These are phyloP conservation scores for Phialophora macrospora DNA, from an alignment of 2,329 filamentous ascomycete species.

Conservation along the genomic window DNA sequence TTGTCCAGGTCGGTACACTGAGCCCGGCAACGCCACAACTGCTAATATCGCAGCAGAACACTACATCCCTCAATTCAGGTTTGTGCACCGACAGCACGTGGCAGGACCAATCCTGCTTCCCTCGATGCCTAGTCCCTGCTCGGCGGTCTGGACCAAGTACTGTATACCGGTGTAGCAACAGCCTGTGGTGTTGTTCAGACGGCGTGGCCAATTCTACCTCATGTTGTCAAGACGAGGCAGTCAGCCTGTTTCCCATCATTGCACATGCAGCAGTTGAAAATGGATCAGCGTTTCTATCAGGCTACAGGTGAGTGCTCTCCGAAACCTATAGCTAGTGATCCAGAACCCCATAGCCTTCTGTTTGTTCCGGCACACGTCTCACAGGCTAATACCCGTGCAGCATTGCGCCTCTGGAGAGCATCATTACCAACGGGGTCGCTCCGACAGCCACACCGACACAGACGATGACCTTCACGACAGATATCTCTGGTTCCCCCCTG, in stretches of 20 bases:
- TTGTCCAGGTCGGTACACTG: constrained; percentile 1
- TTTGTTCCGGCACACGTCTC: not conserved
- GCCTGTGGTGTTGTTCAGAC: constrained; percentile 19
- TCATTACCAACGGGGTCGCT: constrained; percentile 1
- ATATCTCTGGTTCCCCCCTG: constrained; percentile 15
- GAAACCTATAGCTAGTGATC: not conserved
- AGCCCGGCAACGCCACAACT: not conserved
- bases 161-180: constrained; percentile 19
- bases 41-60: constrained; percentile 6
- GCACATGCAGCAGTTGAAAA: constrained; percentile 15
- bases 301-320: constrained; percentile 7
- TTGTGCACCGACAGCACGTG: constrained; percentile 23
- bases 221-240: constrained; percentile 18
- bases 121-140: constrained; percentile 5
- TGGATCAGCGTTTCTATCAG: constrained; percentile 18
- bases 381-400: not conserved
- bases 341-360: not conserved
- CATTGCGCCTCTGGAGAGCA: constrained; percentile 19
- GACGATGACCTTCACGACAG: constrained; percentile 17
- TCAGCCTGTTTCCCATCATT: constrained; percentile 15
- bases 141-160: constrained; percentile 5
- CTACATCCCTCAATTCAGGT: constrained; percentile 17
- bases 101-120: constrained; percentile 19
- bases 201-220: constrained; percentile 21
- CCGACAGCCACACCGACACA: not conserved